Percentiles rank a stretch among this genome's conserved stretches.
phyloP scores from a whole-genome alignment of 2,329 filamentous ascomycete species.

The Ophiocordyceps camponoti-leonardi region DNA sequence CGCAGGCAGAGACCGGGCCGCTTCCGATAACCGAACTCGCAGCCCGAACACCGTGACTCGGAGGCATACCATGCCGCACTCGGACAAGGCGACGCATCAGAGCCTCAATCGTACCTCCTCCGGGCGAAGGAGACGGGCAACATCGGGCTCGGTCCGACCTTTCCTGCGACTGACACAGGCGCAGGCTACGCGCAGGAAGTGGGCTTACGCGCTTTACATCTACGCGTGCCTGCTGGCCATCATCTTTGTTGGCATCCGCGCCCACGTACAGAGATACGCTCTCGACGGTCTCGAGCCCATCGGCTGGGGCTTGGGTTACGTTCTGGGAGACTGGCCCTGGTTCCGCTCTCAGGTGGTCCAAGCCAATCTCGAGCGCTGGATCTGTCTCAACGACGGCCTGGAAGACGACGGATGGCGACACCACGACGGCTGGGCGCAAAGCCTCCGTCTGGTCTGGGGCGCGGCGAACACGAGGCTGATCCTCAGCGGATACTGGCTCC shows the following conservation, averaged over 20 bases:
- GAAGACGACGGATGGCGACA: slow-evolving; percentile 19
- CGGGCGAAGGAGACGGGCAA: slow-evolving; percentile 47
- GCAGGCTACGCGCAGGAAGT: slow-evolving; percentile 63
- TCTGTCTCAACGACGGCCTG: slow-evolving; percentile 42
- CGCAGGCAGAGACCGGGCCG: not conserved
- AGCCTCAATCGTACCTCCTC: slow-evolving; percentile 38
- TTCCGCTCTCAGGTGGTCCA: slow-evolving; percentile 57
- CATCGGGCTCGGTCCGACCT: slow-evolving; percentile 47
- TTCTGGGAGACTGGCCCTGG: slow-evolving; percentile 60
- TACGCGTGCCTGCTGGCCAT: slow-evolving; percentile 51
- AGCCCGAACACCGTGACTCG: slow-evolving; percentile 10
- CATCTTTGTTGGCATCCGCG: slow-evolving; percentile 54
- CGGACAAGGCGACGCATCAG: slow-evolving; percentile 13
- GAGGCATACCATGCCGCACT: slow-evolving; percentile 35
- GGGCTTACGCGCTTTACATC: slow-evolving; percentile 66
- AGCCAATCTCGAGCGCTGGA: slow-evolving; percentile 56
- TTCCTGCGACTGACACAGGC: slow-evolving; percentile 66
- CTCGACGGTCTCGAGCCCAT: slow-evolving; percentile 63
- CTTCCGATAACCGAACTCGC: slow-evolving; percentile 3
- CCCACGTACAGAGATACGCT: slow-evolving; percentile 49
- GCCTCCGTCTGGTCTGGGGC: slow-evolving; percentile 51
- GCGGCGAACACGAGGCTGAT: slow-evolving; percentile 68
- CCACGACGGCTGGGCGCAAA: slow-evolving; percentile 42
- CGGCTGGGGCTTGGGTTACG: slow-evolving; percentile 81
- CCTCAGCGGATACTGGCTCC: slow-evolving; percentile 56